Percentiles rank a stretch among this genome's conserved stretches.
phyloP scores from a whole-genome alignment of 768 basidiomycete species.

The Tephrocybe sp. region DNA sequence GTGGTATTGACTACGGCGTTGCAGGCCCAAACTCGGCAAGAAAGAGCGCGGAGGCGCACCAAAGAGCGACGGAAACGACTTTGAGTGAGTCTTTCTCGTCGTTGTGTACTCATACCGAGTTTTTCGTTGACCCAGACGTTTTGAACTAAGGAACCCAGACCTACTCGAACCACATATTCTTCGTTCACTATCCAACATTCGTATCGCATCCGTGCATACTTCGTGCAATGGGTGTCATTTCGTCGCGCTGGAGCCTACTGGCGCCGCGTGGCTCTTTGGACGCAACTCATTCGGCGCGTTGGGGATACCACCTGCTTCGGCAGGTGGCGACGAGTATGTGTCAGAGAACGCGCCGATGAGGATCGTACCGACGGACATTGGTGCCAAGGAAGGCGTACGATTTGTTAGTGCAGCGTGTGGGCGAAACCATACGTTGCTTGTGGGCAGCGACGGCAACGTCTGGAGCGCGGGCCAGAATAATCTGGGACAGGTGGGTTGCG shows the following conservation, averaged over 20 bases:
- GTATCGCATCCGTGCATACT: conserved; percentile 67
- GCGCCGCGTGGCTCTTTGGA: conserved; percentile 88
- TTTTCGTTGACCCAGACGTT: neutral
- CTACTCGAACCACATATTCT: conserved; percentile 86
- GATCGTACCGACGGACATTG: conserved; percentile 56
- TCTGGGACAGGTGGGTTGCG: conserved; percentile 75
- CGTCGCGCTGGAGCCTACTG: conserved; percentile 69
- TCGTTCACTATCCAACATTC: conserved; percentile 82
- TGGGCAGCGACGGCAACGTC: conserved; percentile 76
- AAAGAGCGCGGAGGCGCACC: conserved; percentile 60
- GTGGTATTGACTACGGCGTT: neutral
- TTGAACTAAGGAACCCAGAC: conserved; percentile 62
- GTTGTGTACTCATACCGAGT: neutral
- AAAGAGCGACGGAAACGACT: conserved; percentile 39
- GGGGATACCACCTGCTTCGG: conserved; percentile 39
- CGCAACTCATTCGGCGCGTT: conserved; percentile 71
- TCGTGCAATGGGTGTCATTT: conserved; percentile 77
- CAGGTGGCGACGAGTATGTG: conserved; percentile 52
- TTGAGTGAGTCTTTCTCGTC: conserved; percentile 29
- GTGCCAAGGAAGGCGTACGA: conserved; percentile 51
- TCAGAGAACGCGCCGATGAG: conserved; percentile 75
- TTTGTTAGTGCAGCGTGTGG: conserved; percentile 87
- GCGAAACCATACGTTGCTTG: conserved; percentile 76
- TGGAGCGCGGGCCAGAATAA: conserved; percentile 86
- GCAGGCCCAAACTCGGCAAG: conserved; percentile 72